phyloP scores from a whole-genome alignment of 495 filamentous ascomycete species.

The Xylaria longipes region DNA sequence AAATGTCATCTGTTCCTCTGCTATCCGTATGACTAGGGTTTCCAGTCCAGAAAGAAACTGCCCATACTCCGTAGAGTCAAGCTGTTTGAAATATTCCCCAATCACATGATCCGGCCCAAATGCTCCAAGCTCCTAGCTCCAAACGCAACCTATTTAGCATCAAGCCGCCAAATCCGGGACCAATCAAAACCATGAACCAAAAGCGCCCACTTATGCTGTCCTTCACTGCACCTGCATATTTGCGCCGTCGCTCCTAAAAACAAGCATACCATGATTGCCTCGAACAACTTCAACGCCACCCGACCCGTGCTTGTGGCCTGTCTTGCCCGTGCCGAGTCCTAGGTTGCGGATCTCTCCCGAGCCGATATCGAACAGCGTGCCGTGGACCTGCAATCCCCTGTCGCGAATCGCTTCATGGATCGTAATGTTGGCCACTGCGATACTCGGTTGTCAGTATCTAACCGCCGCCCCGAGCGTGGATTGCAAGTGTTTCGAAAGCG shows the following conservation, averaged over 20 bases:
- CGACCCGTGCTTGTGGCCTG: constrained; percentile 21
- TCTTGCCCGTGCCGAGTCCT: constrained; percentile 52
- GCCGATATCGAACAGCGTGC: constrained; percentile 70
- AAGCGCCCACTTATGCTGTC: not conserved
- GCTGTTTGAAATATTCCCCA: not conserved
- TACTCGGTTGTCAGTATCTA: not conserved
- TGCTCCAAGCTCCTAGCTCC: constrained; percentile 14
- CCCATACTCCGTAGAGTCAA: not conserved
- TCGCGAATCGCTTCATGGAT: constrained; percentile 71
- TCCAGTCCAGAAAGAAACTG: not conserved
- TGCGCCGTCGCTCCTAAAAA: constrained; percentile 50
- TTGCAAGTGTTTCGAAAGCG: not conserved
- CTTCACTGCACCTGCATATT: constrained; percentile 31
- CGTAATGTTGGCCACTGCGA: constrained; percentile 57
- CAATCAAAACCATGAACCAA: not conserved
- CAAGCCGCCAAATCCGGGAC: constrained; percentile 5
- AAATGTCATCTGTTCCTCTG: not conserved
- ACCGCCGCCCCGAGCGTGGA: not conserved
- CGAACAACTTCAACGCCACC: constrained; percentile 45
- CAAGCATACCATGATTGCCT: constrained; percentile 58
- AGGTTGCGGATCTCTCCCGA: constrained; percentile 66
- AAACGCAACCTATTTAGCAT: not conserved
- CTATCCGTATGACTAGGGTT: not conserved
- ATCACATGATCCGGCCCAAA: not conserved
- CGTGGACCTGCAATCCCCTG: constrained; percentile 75